These are phyloP conservation scores for Apiotrichum sp. DNA, from an alignment of 1,284 basidiomycete genomes.

Conservation along the genomic window DNA sequence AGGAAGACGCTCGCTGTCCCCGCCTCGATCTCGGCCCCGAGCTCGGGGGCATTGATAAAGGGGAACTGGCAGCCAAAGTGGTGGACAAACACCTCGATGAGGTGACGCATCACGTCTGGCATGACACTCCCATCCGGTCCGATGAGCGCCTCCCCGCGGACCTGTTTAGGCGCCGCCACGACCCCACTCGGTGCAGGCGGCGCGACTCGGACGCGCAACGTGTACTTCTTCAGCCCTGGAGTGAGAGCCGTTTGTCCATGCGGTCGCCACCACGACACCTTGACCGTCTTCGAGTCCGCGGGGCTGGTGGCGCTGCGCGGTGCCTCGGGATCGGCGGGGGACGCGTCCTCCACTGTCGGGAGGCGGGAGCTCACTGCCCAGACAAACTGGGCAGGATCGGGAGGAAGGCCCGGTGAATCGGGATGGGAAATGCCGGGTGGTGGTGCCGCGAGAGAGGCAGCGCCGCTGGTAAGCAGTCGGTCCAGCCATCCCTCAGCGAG, in stretches of 20 bases:
- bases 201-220: slow-evolving; percentile 29
- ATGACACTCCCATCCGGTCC: slow-evolving; percentile 16
- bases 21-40: slow-evolving; percentile 17
- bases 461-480: slow-evolving; percentile 4
- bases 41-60: slow-evolving; percentile 11
- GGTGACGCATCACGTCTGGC: slow-evolving; percentile 22
- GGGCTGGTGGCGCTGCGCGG: slow-evolving; percentile 7
- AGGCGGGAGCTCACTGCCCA: slow-evolving; percentile 26
- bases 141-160: slow-evolving; percentile 8
- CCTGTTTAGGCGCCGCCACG: not conserved
- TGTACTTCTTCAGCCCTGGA: slow-evolving; percentile 29
- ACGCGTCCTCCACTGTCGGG: slow-evolving; percentile 26
- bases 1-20: slow-evolving; percentile 24
- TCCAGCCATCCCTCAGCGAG: slow-evolving; percentile 13
- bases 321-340: slow-evolving; percentile 17
- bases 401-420: slow-evolving; percentile 15
- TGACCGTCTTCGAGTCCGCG: slow-evolving; percentile 21
- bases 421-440: slow-evolving; percentile 14
- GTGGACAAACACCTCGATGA: slow-evolving; percentile 25
- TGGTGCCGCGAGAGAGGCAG: not conserved
- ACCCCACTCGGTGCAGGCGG: slow-evolving; percentile 5
- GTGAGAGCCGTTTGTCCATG: slow-evolving; percentile 36
- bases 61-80: slow-evolving; percentile 33
- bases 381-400: slow-evolving; percentile 26
- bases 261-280: slow-evolving; percentile 35